Conservation (phyloP, 2,329 filamentous ascomycete species). For the Cercospora brassicicola region DNA sequence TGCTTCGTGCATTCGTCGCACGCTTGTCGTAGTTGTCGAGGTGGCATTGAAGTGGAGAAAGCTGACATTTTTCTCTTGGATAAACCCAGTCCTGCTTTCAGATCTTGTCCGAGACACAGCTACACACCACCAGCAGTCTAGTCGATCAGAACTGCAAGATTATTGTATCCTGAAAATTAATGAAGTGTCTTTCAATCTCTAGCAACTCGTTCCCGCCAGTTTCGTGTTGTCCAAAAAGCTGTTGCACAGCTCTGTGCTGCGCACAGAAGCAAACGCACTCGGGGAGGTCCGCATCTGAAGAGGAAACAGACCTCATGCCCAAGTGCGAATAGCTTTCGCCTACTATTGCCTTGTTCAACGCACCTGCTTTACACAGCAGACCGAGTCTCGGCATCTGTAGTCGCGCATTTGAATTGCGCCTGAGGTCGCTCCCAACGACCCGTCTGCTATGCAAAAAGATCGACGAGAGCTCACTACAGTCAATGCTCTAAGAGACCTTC, state of each 20-base stretch:
- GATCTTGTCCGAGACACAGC: not conserved
- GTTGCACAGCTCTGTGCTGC: not conserved
- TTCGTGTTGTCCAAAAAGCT: not conserved
- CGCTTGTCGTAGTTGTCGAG: not conserved
- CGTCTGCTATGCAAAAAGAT: not conserved
- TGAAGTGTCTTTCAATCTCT: not conserved
- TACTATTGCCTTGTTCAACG: not conserved
- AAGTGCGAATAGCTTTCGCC: not conserved
- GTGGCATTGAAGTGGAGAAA: not conserved
- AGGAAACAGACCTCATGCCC: not conserved
- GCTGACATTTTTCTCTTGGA: not conserved
- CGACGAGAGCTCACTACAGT: not conserved
- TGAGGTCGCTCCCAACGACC: not conserved
- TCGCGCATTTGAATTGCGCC: not conserved
- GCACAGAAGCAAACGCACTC: not conserved
- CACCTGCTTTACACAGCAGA: not conserved
- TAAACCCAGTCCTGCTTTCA: not conserved
- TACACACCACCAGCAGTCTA: not conserved
- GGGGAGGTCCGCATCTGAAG: not conserved
- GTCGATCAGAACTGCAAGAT: not conserved
- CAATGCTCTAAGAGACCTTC: not conserved
- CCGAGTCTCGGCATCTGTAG: not conserved
- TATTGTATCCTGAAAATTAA: not conserved
- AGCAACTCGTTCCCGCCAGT: not conserved
- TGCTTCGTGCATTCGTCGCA: not conserved